Evolutionary conservation across 2,329 filamentous ascomycete species (phyloP), one percentile per base, ranked within the genome.

Genomic region (Macrophomina tecta): DNA sequence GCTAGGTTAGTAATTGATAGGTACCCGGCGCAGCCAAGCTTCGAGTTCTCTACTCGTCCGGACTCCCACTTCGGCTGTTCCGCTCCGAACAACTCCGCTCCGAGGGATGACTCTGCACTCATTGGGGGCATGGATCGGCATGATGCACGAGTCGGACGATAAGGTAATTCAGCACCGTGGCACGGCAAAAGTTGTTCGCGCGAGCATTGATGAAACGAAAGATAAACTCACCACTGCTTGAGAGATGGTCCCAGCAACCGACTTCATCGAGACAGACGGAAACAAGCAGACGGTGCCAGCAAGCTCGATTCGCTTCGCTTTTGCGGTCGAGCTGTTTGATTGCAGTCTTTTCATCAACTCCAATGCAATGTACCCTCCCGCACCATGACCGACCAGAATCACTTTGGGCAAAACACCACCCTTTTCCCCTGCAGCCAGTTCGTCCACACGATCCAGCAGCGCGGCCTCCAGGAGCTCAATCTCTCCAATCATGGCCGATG

Each of bases 221-320:
- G 11, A 58, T 5, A 40, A 23, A 38, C 58, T 62, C 30, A 62
- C 58, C 8, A 46, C 30, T 32, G 45, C 32, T 2, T 62, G 58
- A 5, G 32, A 62, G 9, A 62, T 45, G 12, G 58, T 49, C 34
- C 58, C 58, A 38, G 30, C 30, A 28, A 62, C 9, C n/a, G 58
- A 49, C 42, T 62, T 62, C 32, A 62, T 36, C n/a, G 42, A 28
- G 2, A 62, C 58, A 4, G 58, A 40, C 1, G 58, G 58, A 32
- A 62, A 62, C 2, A 62, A n/a, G n/a, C 58, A 62, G 16, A 62
- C n/a, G 5, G 42, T 28, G 9, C 58, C 58, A 6, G 45, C 58
- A 7, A 62, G 28, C 6, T 36, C 18, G 45, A 62, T 49, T 2
- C 9, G 5, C 4, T 7, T 0, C 1, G 8, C 45, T 28, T 49